phyloP scores from a whole-genome alignment of 2,329 filamentous ascomycete genomes.

The Epichloe scottii region DNA sequence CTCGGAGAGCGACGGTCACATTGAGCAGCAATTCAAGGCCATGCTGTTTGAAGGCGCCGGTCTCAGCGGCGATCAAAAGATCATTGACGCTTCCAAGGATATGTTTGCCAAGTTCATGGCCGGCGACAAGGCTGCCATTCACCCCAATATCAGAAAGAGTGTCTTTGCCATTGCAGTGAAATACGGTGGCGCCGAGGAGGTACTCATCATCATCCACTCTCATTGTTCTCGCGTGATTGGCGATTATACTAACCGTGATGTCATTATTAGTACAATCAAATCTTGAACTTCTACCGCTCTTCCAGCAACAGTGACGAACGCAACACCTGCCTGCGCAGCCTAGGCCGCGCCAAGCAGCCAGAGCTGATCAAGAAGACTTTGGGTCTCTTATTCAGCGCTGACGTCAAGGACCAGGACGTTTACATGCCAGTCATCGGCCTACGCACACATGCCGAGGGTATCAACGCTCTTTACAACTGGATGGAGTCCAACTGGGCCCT shows the following conservation, averaged over 20 bases:
- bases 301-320: constrained; percentile 68
- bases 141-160: constrained; percentile 79
- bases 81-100: constrained; percentile 70
- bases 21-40: constrained; percentile 88
- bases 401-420: constrained; percentile 89
- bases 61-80: constrained; percentile 62
- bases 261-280: constrained; percentile 50
- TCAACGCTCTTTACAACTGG: constrained; percentile 71
- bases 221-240: not conserved
- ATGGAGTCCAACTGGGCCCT: constrained; percentile 82
- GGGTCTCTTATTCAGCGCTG: constrained; percentile 58
- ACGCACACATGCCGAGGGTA: constrained; percentile 63
- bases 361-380: constrained; percentile 74
- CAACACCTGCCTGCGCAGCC: constrained; percentile 74
- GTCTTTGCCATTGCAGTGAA: constrained; percentile 78
- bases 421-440: constrained; percentile 78
- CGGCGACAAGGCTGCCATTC: constrained; percentile 70
- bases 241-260: not conserved
- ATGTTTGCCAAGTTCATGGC: constrained; percentile 79
- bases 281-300: constrained; percentile 63
- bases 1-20: constrained; percentile 70
- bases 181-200: constrained; percentile 74
- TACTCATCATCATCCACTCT: constrained; percentile 20
- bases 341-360: constrained; percentile 67
- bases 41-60: constrained; percentile 81